A percentile compares a stretch with the other conserved stretches of the same genome.
These are phyloP conservation scores for Iberis pinnata DNA, from an alignment of 345 rosid genomes.

Conservation along the genomic window DNA sequence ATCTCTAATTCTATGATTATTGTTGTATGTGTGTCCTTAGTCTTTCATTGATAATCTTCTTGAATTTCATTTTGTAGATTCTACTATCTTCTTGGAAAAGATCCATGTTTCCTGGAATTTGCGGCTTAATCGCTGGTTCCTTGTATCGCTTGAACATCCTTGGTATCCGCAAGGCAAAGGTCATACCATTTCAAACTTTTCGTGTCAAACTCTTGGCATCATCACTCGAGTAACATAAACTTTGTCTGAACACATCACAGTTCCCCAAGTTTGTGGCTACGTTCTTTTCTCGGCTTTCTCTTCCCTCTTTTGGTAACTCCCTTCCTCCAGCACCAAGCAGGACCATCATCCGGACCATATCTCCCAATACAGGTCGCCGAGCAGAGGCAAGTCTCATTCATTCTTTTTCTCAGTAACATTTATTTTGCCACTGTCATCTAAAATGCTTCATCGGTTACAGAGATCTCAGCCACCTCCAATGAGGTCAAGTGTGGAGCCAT, in stretches of 20 bases:
- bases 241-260: slow-evolving; percentile 36
- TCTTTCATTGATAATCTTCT: slow-evolving; percentile 2
- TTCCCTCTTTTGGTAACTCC: slow-evolving; percentile 52
- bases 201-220: too few species aligned
- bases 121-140: slow-evolving; percentile 88
- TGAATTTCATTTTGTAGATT: slow-evolving; percentile 50
- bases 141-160: slow-evolving; percentile 75
- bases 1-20: background rate
- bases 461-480: slow-evolving; percentile 48
- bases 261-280: slow-evolving; percentile 68
- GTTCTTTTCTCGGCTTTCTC: slow-evolving; percentile 62
- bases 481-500: slow-evolving; percentile 45
- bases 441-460: slow-evolving; percentile 33
- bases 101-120: slow-evolving; percentile 77
- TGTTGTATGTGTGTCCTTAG: background rate
- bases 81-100: slow-evolving; percentile 87
- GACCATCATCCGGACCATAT: slow-evolving; percentile 29
- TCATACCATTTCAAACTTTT: slow-evolving; percentile 24
- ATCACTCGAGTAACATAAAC: slow-evolving; percentile 14
- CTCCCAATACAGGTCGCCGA: slow-evolving; percentile 50
- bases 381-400: slow-evolving; percentile 47
- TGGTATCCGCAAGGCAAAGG: slow-evolving; percentile 84
- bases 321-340: slow-evolving; percentile 48
- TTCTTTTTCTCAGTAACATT: slow-evolving; percentile 4
- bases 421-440: slow-evolving; percentile 8